Percentiles rank a stretch among this genome's conserved stretches.
Evolutionary conservation across 441 rosid genomes (phyloP).

Genomic region (Dalechampia spathulata): DNA sequence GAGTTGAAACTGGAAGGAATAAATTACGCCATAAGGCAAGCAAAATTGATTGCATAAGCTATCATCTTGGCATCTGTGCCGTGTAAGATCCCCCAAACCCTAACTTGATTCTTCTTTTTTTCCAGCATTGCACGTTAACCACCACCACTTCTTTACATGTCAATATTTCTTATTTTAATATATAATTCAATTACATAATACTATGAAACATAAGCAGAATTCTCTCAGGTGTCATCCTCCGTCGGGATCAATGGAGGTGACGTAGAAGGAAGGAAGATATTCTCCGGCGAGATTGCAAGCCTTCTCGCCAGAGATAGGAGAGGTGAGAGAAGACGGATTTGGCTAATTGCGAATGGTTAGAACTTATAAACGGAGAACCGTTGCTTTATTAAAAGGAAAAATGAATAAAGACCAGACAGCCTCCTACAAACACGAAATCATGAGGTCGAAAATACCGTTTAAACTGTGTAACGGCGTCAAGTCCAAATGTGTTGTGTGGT

Average conservation of each 20-base stretch:
- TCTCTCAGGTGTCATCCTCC: slow-evolving; percentile 3
- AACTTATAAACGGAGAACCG: slow-evolving; percentile 1
- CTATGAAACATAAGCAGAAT: neutral
- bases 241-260: slow-evolving; percentile 21
- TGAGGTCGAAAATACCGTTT: slow-evolving; percentile 21
- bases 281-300: slow-evolving; percentile 37
- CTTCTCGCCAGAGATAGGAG: slow-evolving; percentile 36
- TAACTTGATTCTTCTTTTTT: slow-evolving; percentile 32
- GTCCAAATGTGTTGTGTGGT: slow-evolving; percentile 14
- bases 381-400: neutral
- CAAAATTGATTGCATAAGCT: slow-evolving; percentile 36
- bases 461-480: slow-evolving; percentile 28
- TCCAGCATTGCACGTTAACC: slow-evolving; percentile 64
- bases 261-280: slow-evolving; percentile 5
- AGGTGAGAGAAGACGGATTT: slow-evolving; percentile 9
- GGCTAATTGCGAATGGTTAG: neutral
- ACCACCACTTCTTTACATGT: slow-evolving; percentile 10
- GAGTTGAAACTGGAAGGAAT: slow-evolving; percentile 29
- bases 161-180: neutral
- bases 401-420: slow-evolving; percentile 10
- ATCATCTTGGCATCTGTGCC: slow-evolving; percentile 44
- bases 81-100: slow-evolving; percentile 36
- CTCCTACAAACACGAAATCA: slow-evolving; percentile 24
- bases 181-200: neutral
- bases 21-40: slow-evolving; percentile 64